Percentiles rank a stretch among this genome's conserved stretches.
These are phyloP conservation scores for Hyaloscypha variabilis DNA, from an alignment of 495 filamentous ascomycete species.

Conservation along the genomic window DNA sequence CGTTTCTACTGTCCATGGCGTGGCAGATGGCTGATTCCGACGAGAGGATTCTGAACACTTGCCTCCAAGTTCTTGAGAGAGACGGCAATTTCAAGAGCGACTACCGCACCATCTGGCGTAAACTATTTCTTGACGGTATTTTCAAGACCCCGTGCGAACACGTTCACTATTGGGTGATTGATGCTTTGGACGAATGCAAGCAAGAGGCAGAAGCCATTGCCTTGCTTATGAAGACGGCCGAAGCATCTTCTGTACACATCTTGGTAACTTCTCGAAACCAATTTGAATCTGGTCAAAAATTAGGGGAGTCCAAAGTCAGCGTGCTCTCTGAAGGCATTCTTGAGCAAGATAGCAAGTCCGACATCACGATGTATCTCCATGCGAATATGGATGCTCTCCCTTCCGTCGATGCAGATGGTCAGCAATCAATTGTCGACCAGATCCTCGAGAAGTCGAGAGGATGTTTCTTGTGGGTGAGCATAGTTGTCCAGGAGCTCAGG, in stretches of 20 bases:
- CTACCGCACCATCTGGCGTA: constrained; percentile 24
- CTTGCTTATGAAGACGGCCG: constrained; percentile 11
- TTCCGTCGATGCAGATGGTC: not conserved
- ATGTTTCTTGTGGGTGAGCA: constrained; percentile 27
- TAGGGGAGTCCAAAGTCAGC: not conserved
- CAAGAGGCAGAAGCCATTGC: constrained; percentile 32
- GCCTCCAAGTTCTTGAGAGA: constrained; percentile 2
- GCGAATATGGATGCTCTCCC: constrained; percentile 1
- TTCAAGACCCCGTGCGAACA: not conserved
- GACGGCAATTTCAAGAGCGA: constrained; percentile 7
- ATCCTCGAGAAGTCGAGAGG: constrained; percentile 7
- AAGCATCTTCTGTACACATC: constrained; percentile 5
- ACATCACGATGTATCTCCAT: constrained; percentile 15
- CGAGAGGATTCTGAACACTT: not conserved
- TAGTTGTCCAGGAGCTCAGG: constrained; percentile 24
- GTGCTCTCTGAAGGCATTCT: no score
- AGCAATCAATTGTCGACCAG: constrained; percentile 13
- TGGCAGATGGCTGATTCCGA: constrained; percentile 34
- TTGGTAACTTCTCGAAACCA: constrained; percentile 13
- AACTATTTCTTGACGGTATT: constrained; percentile 22
- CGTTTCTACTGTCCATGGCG: constrained; percentile 35
- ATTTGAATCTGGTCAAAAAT: not conserved
- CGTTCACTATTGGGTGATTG: constrained; percentile 26
- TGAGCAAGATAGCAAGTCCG: constrained; percentile 15
- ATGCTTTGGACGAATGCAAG: constrained; percentile 30